Evolutionary conservation across 306 rosid genomes (phyloP).

Genomic region (Fragaria vesca): DNA sequence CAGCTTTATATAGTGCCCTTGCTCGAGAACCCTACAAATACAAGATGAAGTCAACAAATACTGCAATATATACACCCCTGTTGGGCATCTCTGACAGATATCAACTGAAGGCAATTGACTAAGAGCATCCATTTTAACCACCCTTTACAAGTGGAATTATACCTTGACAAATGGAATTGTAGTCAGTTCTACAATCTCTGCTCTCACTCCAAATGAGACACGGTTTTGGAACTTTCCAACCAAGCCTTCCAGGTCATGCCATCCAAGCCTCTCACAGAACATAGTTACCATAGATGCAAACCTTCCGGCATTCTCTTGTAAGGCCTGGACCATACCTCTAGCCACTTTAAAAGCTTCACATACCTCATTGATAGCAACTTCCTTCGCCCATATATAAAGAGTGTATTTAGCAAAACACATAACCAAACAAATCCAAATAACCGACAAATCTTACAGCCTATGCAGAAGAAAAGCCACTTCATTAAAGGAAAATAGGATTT

Average conservation of each 20-base stretch:
- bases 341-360: conserved; percentile 92
- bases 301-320: conserved; percentile 98
- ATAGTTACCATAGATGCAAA: conserved; percentile 95
- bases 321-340: conserved; percentile 95
- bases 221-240: conserved; percentile 93
- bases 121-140: neutral
- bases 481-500: neutral
- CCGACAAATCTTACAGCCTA: neutral
- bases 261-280: conserved; percentile 96
- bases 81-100: conserved; percentile 4
- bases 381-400: conserved; percentile 47
- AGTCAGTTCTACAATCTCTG: conserved; percentile 96
- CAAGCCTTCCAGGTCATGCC: conserved; percentile 92
- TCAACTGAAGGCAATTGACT: conserved; percentile 21
- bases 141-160: neutral
- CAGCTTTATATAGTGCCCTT: conserved; percentile 94
- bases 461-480: conserved; percentile 18
- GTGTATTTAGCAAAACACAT: conserved; percentile 17
- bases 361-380: conserved; percentile 80
- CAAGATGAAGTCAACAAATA: conserved; percentile 20
- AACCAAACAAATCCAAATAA: conserved; percentile 15
- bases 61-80: conserved; percentile 7
- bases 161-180: conserved; percentile 87
- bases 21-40: conserved; percentile 91
- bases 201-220: conserved; percentile 91